Evolutionary conservation across 2,329 filamentous ascomycete genomes (phyloP).

Genomic region (Neobulgaria alba): DNA sequence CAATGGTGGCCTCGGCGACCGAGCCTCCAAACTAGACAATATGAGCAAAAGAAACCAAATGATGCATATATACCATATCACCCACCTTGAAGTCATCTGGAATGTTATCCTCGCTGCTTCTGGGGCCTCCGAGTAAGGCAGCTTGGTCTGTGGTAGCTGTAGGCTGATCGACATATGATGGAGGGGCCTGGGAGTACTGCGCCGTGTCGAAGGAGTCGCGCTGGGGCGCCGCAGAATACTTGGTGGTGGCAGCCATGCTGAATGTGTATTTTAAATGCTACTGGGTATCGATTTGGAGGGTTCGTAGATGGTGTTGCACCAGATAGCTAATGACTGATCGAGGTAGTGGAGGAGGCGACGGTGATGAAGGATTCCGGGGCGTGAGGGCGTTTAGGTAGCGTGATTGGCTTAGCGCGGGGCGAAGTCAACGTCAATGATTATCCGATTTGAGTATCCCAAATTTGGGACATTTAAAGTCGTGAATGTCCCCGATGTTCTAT

Average conservation of each 20-base stretch:
- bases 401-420: too few species aligned
- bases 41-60: conserved; percentile 9
- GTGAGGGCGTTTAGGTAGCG: too few species aligned
- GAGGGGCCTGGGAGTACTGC: conserved; percentile 67
- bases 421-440: too few species aligned
- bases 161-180: conserved; percentile 62
- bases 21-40: conserved; percentile 70
- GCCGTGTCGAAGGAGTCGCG: conserved; percentile 70
- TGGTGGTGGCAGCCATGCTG: conserved; percentile 64
- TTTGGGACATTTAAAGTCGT: too few species aligned
- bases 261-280: not conserved
- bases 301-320: too few species aligned
- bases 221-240: conserved; percentile 76
- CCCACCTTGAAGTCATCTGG: conserved; percentile 92
- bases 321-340: too few species aligned
- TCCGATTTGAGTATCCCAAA: too few species aligned
- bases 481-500: too few species aligned
- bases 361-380: too few species aligned
- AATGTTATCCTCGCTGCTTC: conserved; percentile 79
- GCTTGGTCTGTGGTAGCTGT: conserved; percentile 46
- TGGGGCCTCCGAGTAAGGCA: conserved; percentile 55
- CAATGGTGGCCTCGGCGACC: conserved; percentile 86
- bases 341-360: too few species aligned
- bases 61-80: not conserved
- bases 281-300: too few species aligned